These are phyloP conservation scores for Microdochium trichocladiopsis DNA, from an alignment of 2,329 filamentous ascomycete genomes.

Conservation along the genomic window DNA sequence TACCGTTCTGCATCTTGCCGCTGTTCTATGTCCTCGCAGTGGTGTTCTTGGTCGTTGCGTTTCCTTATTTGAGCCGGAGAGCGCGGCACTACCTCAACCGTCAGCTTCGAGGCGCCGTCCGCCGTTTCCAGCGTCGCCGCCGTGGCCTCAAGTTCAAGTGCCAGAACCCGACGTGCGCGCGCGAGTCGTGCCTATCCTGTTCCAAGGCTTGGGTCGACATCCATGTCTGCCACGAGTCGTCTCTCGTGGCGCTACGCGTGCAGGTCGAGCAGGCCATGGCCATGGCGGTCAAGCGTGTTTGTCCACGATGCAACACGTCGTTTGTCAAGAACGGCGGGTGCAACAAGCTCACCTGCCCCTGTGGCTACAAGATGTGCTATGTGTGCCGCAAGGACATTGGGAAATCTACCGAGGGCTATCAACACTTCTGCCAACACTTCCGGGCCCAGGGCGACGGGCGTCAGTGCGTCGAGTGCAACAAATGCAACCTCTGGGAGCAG, in stretches of 20 bases:
- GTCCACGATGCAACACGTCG: constrained; percentile 80
- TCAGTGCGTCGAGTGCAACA: constrained; percentile 70
- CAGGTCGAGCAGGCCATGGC: constrained; percentile 92
- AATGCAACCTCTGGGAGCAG: constrained; percentile 72
- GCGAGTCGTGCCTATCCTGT: constrained; percentile 74
- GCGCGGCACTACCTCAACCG: constrained; percentile 31
- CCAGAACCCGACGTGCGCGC: constrained; percentile 58
- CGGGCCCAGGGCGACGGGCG: constrained; percentile 67
- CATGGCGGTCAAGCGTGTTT: constrained; percentile 89
- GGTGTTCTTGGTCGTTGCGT: constrained; percentile 34
- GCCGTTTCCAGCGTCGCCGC: constrained; percentile 60
- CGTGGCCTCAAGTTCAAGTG: constrained; percentile 75
- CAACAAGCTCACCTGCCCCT: constrained; percentile 94
- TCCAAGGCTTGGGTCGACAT: constrained; percentile 78
- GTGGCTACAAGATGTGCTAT: constrained; percentile 98
- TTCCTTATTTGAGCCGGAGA: constrained; percentile 33
- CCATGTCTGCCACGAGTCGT: constrained; percentile 83
- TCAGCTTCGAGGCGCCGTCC: constrained; percentile 53
- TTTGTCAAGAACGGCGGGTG: constrained; percentile 93
- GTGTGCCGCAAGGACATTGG: constrained; percentile 75
- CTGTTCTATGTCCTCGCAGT: constrained; percentile 50
- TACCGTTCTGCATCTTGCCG: constrained; percentile 28
- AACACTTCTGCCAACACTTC: constrained; percentile 96
- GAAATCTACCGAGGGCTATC: constrained; percentile 63
- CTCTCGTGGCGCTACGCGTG: constrained; percentile 73